Base-by-base conservation (phyloP, 768 basidiomycete species). In the Naganishia vaughanmartiniae region DNA sequence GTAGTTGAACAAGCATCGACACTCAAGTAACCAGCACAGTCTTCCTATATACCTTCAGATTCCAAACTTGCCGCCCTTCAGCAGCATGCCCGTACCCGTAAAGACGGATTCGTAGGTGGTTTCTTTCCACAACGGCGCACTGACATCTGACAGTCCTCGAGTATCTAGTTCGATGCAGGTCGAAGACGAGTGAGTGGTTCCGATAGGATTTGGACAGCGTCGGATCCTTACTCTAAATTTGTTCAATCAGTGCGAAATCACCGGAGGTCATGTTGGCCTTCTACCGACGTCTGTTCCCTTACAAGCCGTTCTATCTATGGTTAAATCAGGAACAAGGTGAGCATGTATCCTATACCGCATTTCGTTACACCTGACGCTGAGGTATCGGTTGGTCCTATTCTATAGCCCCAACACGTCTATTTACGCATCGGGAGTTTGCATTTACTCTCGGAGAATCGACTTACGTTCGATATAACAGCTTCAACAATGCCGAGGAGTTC, bases 381-480 rank as follows among this genome's bases (percentile, higher is more conserved):
- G 21, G 34, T 36, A 21, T 54, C 1, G 31, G n/a, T 42, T 12
- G 34, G 15, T 3, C 2, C 1, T 19, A 33, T 26, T 54, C 11
- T 1, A 65, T 72, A 83, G 82, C 78, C 42, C 83, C 94, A 0
- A 86, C 88, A 15, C 87, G 87, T 71, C 87, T 91, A 58, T 98
- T 92, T 80, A 92, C 91, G 3, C 88, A 97, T 77, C 89, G 96
- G 78, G 96, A 99, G 81, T 95, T 97, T 79, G 89, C 96, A 26
- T 94, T 95, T 81, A 97, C 94, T 2, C 87, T 98, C 26, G 86
- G 86, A 36, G 90, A 89, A 54, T 95, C 97, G 74, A 88, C 91
- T 15, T 98, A 98, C 81, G 84, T 98, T 36, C 90, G 96, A 19
- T 98, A 97, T 84, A 89, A 96, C 80, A 95, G 91, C 2, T 99